Evolutionary conservation across 2,329 filamentous ascomycete genomes (phyloP), one percentile per base, ranked within the genome.

Genomic region (Sarocladium strictum): DNA sequence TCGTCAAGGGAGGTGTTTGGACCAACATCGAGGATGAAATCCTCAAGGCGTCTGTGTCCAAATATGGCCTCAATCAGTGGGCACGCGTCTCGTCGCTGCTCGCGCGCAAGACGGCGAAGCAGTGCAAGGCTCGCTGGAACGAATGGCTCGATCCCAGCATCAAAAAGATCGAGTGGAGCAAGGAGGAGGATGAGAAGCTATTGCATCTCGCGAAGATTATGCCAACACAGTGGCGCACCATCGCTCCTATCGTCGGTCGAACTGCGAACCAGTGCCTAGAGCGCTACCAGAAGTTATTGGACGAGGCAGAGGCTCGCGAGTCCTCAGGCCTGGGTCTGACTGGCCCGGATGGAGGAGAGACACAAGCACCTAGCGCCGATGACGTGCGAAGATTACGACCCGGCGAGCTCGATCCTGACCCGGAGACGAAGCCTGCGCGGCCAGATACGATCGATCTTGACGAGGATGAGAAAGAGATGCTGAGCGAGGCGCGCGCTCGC

Each of bases 391-490:
- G 85, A 62, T 72, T 99, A 68, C 85, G 90, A 62, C 93, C 94
- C 5, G 94, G 94, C 61, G 94, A 99, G 74, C 81, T 97, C 58
- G 94, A 99, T 64, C 92, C 93, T n/a, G 93, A 97, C 65, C 91
- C 94, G 10, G 94, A 99, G 72, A 94, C 89, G 62, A 97, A 97
- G 70, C 94, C 94, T 54, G 94, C 94, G 33, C 82, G 92, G 57
- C 94, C 94, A 37, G 94, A 99, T 70, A 97, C 94, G 5, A 94
- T 99, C 67, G 94, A 99, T 71, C 84, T 99, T 64, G 94, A 99
- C 67, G 94, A 99, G 69, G 94, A 99, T 67, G 94, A 99, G 72
- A 97, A 99, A 76, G 94, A 99, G 72, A 99, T 99, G 94, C 73
- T 99, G 65, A 97, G 92, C 68, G 94, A 99, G 74, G 94, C 94